These are phyloP conservation scores for Mycena vulgaris DNA, from an alignment of 768 basidiomycete genomes.

Conservation along the genomic window DNA sequence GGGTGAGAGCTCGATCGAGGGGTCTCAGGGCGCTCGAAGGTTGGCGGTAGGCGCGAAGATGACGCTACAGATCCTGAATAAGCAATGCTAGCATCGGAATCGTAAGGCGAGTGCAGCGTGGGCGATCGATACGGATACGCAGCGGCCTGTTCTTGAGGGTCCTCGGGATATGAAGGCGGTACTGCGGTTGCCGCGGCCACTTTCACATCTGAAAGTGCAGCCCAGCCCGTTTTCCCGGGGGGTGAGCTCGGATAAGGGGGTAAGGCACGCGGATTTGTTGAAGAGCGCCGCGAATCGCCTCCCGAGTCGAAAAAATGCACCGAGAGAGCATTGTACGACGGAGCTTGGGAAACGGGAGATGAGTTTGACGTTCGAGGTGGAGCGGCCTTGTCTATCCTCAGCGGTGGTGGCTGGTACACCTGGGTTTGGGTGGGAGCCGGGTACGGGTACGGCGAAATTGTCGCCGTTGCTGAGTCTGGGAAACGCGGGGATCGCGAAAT, in stretches of 20 bases:
- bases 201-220: conserved; percentile 34
- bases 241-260: conserved; percentile 34
- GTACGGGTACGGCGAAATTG: conserved; percentile 16
- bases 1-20: conserved; percentile 13
- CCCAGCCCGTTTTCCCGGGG: conserved; percentile 29
- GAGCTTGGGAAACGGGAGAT: conserved; percentile 1
- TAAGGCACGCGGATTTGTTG: conserved; percentile 23
- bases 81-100: background rate
- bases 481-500: background rate
- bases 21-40: background rate
- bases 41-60: conserved; percentile 25
- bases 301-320: conserved; percentile 3
- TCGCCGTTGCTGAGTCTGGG: background rate
- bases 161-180: conserved; percentile 31
- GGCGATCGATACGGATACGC: conserved; percentile 16
- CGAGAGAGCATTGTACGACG: conserved; percentile 20
- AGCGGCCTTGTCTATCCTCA: conserved; percentile 11
- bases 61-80: conserved; percentile 29
- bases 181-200: conserved; percentile 20
- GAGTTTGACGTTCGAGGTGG: conserved; percentile 10
- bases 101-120: conserved; percentile 4
- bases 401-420: conserved; percentile 15
- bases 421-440: background rate
- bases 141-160: background rate
- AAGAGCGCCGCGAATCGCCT: conserved; percentile 5